These are phyloP conservation scores for Blastobotrys buckinghamii DNA, from an alignment of 1,139 yeast genomes.

Conservation along the genomic window DNA sequence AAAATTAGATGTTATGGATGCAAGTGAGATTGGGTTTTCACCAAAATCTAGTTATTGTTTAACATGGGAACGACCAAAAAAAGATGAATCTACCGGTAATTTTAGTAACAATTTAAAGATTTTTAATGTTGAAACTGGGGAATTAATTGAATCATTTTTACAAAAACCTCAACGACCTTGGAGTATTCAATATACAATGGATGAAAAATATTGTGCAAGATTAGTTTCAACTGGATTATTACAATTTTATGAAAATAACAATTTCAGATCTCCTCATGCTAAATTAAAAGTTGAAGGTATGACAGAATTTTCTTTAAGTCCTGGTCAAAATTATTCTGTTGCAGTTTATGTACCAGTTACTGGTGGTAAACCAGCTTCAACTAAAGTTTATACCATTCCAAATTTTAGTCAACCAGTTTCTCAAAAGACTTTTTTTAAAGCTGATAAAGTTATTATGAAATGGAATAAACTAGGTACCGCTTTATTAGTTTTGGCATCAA, in stretches of 20 bases:
- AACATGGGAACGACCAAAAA: slow-evolving; percentile 86
- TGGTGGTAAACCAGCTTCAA: slow-evolving; percentile 73
- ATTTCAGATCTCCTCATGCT: slow-evolving; percentile 55
- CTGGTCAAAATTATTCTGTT: slow-evolving; percentile 87
- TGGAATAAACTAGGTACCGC: slow-evolving; percentile 98
- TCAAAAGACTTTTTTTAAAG: slow-evolving; percentile 87
- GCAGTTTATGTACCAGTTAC: slow-evolving; percentile 88
- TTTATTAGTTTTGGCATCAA: slow-evolving; percentile 83
- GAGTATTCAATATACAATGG: slow-evolving; percentile 83
- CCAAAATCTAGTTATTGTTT: slow-evolving; percentile 81
- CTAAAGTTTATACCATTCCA: slow-evolving; percentile 70
- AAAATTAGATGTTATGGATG: slow-evolving; percentile 47
- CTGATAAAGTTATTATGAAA: slow-evolving; percentile 83
- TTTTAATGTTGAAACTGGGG: slow-evolving; percentile 46
- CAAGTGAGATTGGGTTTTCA: slow-evolving; percentile 78
- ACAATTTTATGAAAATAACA: slow-evolving; percentile 59
- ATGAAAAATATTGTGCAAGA: slow-evolving; percentile 66
- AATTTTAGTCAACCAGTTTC: slow-evolving; percentile 76
- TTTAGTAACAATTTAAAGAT: slow-evolving; percentile 73
- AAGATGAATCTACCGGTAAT: slow-evolving; percentile 50
- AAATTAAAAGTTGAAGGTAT: slow-evolving; percentile 59
- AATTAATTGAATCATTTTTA: slow-evolving; percentile 59
- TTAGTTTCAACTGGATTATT: slow-evolving; percentile 48
- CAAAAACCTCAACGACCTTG: slow-evolving; percentile 85
- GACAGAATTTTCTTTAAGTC: slow-evolving; percentile 62